These are phyloP conservation scores for Gigaspora rosea DNA, from an alignment of 192 early-diverging fungal species.

Conservation along the genomic window DNA sequence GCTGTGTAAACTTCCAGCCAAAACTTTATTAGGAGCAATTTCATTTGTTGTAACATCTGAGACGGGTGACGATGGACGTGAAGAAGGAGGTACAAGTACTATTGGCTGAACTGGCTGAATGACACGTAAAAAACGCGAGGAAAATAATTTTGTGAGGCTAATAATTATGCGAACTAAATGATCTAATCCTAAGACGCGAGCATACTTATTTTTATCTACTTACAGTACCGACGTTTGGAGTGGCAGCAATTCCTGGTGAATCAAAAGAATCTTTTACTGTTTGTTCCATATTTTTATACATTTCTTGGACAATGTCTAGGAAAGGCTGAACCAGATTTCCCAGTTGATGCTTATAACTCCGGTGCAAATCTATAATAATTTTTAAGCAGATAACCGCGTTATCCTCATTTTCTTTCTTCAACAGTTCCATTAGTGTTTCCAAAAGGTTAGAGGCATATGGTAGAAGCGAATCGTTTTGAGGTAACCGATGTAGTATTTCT, in stretches of 20 bases:
- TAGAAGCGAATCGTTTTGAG: slow-evolving; percentile 81
- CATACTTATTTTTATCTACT: not conserved
- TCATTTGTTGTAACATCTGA: slow-evolving; percentile 58
- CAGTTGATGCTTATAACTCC: slow-evolving; percentile 75
- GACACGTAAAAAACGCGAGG: not conserved
- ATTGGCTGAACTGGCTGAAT: slow-evolving; percentile 40
- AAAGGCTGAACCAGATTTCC: slow-evolving; percentile 90
- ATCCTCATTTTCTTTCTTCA: slow-evolving; percentile 96
- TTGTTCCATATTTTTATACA: slow-evolving; percentile 92
- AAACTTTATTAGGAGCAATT: slow-evolving; percentile 58
- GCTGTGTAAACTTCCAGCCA: slow-evolving; percentile 75
- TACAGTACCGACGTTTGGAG: slow-evolving; percentile 35
- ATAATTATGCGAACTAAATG: no score
- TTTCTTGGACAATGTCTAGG: slow-evolving; percentile 88
- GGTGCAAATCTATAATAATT: slow-evolving; percentile 94
- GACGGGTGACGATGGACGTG: slow-evolving; percentile 75
- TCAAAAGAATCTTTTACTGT: slow-evolving; percentile 84
- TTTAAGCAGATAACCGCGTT: slow-evolving; percentile 92
- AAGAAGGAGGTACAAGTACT: slow-evolving; percentile 56
- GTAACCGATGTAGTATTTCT: slow-evolving; percentile 92
- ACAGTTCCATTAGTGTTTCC: slow-evolving; percentile 70
- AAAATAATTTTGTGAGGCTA: not conserved
- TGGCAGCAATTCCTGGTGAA: slow-evolving; percentile 58
- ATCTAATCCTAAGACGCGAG: no score
- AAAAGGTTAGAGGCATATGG: slow-evolving; percentile 78